Base-by-base conservation (phyloP, 2,329 filamentous ascomycete genomes). In the Cordyceps fumosorosea region DNA sequence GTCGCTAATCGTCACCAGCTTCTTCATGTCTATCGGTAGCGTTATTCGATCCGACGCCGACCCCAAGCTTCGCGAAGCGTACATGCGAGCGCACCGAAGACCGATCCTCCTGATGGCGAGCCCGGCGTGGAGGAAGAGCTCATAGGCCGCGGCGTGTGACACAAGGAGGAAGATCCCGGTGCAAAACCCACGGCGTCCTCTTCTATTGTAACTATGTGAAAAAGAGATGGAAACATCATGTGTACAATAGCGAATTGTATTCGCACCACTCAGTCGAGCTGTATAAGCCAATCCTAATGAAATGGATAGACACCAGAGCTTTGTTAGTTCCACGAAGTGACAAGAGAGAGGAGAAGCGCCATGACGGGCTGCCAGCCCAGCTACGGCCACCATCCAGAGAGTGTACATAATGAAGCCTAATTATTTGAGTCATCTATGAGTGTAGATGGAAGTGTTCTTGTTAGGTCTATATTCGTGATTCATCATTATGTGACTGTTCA, bases 21-120 rank as follows among this genome's bases (percentile, higher is more conserved):
- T 98, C 80, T 99, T 99, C 83, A 99, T 99, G 95, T 93, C 91
- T 63, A 96, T 99, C 69, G 95, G 95, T 68, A 96, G 91, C 69
- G 93, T 96, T 51, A 97, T 99, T 71, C 89, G 95, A 72, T 93
- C 91, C 64, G 95, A 99, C 69, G 87, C 90, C 66, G 90, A 91
- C 50, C 87, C 89, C 44, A 87, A 90, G 69, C 81, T 88, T 63
- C 82, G 86, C 67, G 85, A 92, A 73, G 85, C 90, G 63, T 96
- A 93, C 78, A 84, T 86, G 68, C 85, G 85, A 73, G 87, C 90
- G 56, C 86, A 88, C 68, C 82, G 89, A 69, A 84, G 85, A 65
- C 91, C 93, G 26, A 86, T 93, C 70, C 85, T 96, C 40, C 64
- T 75, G 68, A 72, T 70, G 72, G 73, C 74, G 47, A 72, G 73